A percentile compares a stretch with the other conserved stretches of the same genome.
phyloP scores from a whole-genome alignment of 768 basidiomycete genomes.

The Sporobolomyces phaffii region DNA sequence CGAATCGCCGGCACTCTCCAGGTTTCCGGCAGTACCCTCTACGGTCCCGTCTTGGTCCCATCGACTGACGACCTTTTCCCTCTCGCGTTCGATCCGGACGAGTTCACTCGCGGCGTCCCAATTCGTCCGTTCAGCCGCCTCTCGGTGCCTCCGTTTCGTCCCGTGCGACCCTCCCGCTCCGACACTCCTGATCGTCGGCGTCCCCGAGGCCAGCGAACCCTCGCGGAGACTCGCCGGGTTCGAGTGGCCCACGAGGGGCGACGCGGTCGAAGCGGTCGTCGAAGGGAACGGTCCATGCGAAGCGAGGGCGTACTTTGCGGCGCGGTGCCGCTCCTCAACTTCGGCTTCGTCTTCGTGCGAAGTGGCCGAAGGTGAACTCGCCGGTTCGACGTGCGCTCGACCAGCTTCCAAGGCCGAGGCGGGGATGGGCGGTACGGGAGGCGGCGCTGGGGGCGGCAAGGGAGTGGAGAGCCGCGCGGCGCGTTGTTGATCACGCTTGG shows the following conservation, averaged over 20 bases:
- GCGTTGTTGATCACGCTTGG: conserved; percentile 4
- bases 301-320: conserved; percentile 9
- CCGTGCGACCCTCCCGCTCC: conserved; percentile 21
- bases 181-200: not conserved
- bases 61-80: not conserved
- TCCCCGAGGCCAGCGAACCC: not conserved
- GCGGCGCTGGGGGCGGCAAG: no score
- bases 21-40: not conserved
- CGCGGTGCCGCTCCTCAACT: not conserved
- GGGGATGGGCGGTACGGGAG: not conserved
- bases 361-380: not conserved
- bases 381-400: not conserved
- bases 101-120: conserved; percentile 34
- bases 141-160: conserved; percentile 20
- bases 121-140: not conserved
- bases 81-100: conserved; percentile 7
- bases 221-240: not conserved
- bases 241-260: not conserved
- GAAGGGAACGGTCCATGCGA: conserved; percentile 12
- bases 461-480: not conserved
- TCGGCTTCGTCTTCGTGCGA: not conserved
- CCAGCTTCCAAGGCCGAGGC: not conserved
- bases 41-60: not conserved
- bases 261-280: not conserved
- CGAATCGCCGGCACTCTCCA: not conserved